Conservation (phyloP, 495 filamentous ascomycete genomes). For the Sporormia fimetaria region DNA sequence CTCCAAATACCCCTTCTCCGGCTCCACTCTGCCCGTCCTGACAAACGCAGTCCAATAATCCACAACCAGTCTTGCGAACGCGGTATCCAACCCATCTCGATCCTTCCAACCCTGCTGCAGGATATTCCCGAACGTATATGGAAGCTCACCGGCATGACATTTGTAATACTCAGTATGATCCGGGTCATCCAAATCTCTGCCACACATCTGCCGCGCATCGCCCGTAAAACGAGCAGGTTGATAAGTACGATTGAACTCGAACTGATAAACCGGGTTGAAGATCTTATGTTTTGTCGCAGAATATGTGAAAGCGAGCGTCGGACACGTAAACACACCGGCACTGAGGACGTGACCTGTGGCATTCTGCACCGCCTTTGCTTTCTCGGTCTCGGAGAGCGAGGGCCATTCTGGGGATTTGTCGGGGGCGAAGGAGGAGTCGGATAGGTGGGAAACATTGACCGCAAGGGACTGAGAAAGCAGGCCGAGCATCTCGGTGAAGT, state of each 20-base stretch:
- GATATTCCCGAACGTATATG: slow-evolving; percentile 22
- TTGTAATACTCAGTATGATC: slow-evolving; percentile 22
- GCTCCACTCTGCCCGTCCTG: slow-evolving; percentile 13
- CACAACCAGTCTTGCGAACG: slow-evolving; percentile 23
- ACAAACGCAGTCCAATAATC: slow-evolving; percentile 25
- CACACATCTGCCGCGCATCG: neutral
- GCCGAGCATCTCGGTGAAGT: slow-evolving; percentile 26
- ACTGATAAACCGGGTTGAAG: slow-evolving; percentile 12
- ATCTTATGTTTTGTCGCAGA: slow-evolving; percentile 11
- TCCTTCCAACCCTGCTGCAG: slow-evolving; percentile 11
- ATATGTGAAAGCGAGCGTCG: slow-evolving; percentile 8
- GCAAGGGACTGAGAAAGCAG: neutral
- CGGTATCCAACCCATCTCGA: slow-evolving; percentile 21
- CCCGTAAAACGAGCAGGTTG: slow-evolving; percentile 7
- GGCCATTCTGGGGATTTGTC: slow-evolving; percentile 8
- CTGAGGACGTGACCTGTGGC: slow-evolving; percentile 16
- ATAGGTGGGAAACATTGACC: neutral
- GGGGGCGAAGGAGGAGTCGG: slow-evolving; percentile 12
- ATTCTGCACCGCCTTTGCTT: slow-evolving; percentile 14
- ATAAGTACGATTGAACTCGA: slow-evolving; percentile 25
- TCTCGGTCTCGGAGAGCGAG: neutral
- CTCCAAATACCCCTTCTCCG: slow-evolving; percentile 16
- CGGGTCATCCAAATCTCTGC: slow-evolving; percentile 1
- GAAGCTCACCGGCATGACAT: slow-evolving; percentile 25
- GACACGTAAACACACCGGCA: slow-evolving; percentile 18